These are phyloP conservation scores for Albugo candida DNA, from an alignment of 352 stramenopile species.

Conservation along the genomic window DNA sequence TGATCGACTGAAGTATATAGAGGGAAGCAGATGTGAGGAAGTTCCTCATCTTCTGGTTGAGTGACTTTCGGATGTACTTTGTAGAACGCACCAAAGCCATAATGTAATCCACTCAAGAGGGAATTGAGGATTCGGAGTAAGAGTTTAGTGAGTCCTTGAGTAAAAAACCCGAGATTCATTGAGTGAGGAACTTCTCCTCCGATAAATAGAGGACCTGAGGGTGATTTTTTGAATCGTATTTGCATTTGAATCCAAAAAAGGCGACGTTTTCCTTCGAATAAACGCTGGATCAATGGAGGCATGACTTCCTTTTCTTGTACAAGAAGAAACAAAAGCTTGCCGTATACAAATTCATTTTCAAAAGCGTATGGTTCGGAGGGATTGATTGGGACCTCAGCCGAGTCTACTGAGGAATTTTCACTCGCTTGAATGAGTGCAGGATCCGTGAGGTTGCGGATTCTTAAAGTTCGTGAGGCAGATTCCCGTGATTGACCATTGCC, in stretches of 20 bases:
- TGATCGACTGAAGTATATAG: constrained; percentile 43
- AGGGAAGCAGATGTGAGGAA: constrained; percentile 47
- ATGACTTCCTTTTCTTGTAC: constrained; percentile 13
- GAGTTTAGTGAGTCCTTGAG: constrained; percentile 21
- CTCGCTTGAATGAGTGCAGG: too few relatives aligned
- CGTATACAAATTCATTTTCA: constrained; percentile 62
- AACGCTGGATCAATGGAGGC: constrained; percentile 6
- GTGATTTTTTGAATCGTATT: constrained; percentile 39
- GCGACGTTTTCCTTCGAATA: constrained; percentile 25
- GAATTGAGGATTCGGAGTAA: constrained; percentile 31
- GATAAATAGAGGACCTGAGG: constrained; percentile 36
- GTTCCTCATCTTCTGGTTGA: constrained; percentile 18
- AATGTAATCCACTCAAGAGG: constrained; percentile 31
- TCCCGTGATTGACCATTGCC: too few relatives aligned
- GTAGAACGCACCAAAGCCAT: constrained; percentile 22
- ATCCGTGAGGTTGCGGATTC: too few relatives aligned
- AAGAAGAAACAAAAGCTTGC: constrained; percentile 48
- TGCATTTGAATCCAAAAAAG: constrained; percentile 52
- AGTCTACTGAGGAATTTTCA: background rate
- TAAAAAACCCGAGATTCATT: constrained; percentile 41
- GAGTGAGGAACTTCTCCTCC: constrained; percentile 29
- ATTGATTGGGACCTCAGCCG: constrained; percentile 9
- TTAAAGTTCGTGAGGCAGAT: too few relatives aligned
- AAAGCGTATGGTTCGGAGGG: constrained; percentile 26
- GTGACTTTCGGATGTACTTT: constrained; percentile 6